Evolutionary conservation across 75 land plant genomes (phyloP).

Genomic region (Cunninghamia lanceolata): DNA sequence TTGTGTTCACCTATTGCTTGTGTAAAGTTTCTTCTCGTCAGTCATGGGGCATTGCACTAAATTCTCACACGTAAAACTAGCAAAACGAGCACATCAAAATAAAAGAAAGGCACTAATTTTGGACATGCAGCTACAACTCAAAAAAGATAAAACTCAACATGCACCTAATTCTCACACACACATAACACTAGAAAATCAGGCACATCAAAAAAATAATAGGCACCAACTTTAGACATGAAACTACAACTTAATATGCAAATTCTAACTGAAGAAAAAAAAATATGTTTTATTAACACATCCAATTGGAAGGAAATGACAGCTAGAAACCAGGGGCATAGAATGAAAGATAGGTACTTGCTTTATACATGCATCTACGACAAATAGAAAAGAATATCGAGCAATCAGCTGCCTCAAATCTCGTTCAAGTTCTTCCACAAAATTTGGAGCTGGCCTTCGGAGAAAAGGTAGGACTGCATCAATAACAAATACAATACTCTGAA

Average conservation of each 20-base stretch:
- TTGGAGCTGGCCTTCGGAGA: constrained; percentile 75
- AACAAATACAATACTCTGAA: constrained; percentile 91
- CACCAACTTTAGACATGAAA: background rate
- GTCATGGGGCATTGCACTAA: background rate
- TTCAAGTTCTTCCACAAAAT: constrained; percentile 88
- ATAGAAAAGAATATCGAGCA: constrained; percentile 79
- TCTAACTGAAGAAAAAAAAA: background rate
- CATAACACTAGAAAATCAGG: background rate
- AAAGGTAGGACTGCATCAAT: constrained; percentile 90
- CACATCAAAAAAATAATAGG: background rate
- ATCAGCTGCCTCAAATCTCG: constrained; percentile 91
- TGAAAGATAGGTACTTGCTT: constrained; percentile 38
- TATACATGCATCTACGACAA: constrained; percentile 96
- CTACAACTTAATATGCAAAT: background rate
- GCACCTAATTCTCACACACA: background rate
- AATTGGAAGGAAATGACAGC: background rate
- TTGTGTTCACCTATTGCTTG: no score
- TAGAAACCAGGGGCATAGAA: background rate
- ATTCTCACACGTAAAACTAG: background rate
- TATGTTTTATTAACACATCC: background rate
- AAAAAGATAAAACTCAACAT: background rate
- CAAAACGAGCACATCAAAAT: background rate
- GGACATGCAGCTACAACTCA: background rate
- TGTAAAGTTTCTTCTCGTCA: no score
- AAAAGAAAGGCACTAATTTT: background rate